Percentiles rank a stretch among this genome's conserved stretches.
Conservation (phyloP, 2,329 filamentous ascomycete genomes). For the Rutstroemia sp. region DNA sequence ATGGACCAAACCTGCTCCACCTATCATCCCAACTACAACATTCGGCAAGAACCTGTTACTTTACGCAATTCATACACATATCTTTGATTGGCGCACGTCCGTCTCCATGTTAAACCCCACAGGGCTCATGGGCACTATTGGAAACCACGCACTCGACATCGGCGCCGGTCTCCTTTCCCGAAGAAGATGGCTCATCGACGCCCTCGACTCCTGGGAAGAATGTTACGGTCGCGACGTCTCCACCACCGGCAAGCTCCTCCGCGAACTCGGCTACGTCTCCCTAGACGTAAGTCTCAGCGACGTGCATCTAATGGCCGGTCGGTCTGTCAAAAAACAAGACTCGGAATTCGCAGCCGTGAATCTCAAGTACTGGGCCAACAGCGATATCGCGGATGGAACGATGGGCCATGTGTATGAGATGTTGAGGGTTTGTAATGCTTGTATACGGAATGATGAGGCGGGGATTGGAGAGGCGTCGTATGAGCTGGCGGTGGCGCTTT, state of each 20-base stretch:
- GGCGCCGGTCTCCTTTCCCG: conserved; percentile 17
- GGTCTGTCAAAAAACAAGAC: conserved; percentile 20
- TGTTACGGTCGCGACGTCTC: conserved; percentile 16
- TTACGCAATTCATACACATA: conserved; percentile 26
- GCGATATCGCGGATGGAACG: conserved; percentile 18
- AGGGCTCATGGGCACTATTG: conserved; percentile 22
- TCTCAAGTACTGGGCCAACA: conserved; percentile 25
- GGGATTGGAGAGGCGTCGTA: conserved; percentile 9
- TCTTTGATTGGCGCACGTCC: conserved; percentile 26
- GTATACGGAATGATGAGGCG: background rate
- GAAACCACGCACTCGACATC: conserved; percentile 21
- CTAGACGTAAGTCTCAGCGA: conserved; percentile 24
- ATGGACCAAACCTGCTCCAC: conserved; percentile 24
- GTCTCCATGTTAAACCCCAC: conserved; percentile 26
- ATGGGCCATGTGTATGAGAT: conserved; percentile 22
- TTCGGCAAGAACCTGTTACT: conserved; percentile 24
- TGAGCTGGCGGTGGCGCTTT: conserved; percentile 22
- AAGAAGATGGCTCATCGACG: conserved; percentile 21
- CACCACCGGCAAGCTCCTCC: conserved; percentile 17
- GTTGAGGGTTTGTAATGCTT: background rate
- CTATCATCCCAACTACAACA: conserved; percentile 16
- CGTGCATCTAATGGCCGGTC: conserved; percentile 26
- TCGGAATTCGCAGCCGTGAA: conserved; percentile 25
- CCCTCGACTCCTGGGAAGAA: conserved; percentile 22
- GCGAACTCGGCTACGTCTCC: conserved; percentile 21